These are phyloP conservation scores for Erythrophleum fordii DNA, from an alignment of 306 rosid genomes.

Conservation along the genomic window DNA sequence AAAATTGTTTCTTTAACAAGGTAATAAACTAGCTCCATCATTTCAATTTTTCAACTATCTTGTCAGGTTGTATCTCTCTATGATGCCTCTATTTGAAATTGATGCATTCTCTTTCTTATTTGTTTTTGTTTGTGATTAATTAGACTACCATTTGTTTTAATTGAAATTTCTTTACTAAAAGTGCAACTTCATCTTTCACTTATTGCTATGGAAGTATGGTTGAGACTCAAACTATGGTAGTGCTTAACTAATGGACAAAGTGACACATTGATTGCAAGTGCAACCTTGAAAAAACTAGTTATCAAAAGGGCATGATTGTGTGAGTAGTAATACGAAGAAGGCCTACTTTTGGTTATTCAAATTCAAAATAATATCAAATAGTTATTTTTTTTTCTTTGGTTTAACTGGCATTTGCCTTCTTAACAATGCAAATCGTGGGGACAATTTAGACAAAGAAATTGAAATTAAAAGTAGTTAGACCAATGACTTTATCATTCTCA, in stretches of 20 bases:
- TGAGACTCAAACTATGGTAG: background rate
- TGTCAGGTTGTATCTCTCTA: no score
- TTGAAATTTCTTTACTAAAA: conserved; percentile 15
- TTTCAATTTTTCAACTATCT: no score
- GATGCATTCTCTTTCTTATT: no score
- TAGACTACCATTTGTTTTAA: no score
- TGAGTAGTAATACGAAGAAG: conserved; percentile 72
- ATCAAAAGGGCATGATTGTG: conserved; percentile 59
- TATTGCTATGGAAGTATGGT: conserved; percentile 5
- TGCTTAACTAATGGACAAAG: background rate
- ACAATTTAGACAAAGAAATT: conserved; percentile 65
- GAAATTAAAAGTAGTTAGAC: conserved; percentile 57
- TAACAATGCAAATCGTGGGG: conserved; percentile 71
- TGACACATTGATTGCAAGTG: conserved; percentile 52
- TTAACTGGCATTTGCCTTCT: conserved; percentile 32
- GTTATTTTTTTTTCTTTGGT: conserved; percentile 25
- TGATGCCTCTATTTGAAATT: no score
- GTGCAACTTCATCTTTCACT: conserved; percentile 11
- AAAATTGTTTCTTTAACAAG: no score
- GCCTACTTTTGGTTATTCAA: conserved; percentile 44
- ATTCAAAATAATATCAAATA: conserved; percentile 32
- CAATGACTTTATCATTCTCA: conserved; percentile 69
- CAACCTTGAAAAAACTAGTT: conserved; percentile 46
- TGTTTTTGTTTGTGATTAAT: no score
- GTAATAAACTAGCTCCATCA: no score